A percentile compares a stretch with the other conserved stretches of the same genome.
Conservation (phyloP, 352 stramenopile genomes). For the Phytophthora melonis region DNA sequence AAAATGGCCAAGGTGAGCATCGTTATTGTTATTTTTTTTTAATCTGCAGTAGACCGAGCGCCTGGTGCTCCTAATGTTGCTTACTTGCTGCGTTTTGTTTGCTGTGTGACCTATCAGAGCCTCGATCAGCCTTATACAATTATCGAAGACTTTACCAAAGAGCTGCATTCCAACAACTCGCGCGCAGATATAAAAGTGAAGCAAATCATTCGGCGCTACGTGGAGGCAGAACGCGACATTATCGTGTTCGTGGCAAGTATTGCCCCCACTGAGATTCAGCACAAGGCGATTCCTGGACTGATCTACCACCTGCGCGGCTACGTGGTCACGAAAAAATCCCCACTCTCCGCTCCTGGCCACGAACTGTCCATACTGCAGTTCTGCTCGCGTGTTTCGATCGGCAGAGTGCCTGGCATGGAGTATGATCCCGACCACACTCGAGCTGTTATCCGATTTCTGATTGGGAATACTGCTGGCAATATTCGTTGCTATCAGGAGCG, state of each 20-base stretch:
- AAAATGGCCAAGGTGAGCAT: constrained; percentile 24
- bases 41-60: background rate
- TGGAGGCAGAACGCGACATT: constrained; percentile 23
- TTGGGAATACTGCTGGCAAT: constrained; percentile 37
- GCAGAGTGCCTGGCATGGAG: constrained; percentile 34
- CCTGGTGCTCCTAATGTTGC: constrained; percentile 1
- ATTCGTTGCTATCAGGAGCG: constrained; percentile 41
- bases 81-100: background rate
- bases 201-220: constrained; percentile 40
- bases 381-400: constrained; percentile 52
- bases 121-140: constrained; percentile 47
- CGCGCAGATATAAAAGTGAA: constrained; percentile 45
- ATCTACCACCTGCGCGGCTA: constrained; percentile 18
- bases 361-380: constrained; percentile 58
- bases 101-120: constrained; percentile 4
- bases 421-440: constrained; percentile 40
- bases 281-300: constrained; percentile 17
- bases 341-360: constrained; percentile 15
- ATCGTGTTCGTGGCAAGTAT: constrained; percentile 18
- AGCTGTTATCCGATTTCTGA: constrained; percentile 46
- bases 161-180: constrained; percentile 46
- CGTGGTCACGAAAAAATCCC: constrained; percentile 47
- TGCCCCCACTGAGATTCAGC: constrained; percentile 18
- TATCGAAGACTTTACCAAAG: constrained; percentile 51
- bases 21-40: background rate